Evolutionary conservation across 108 stramenopile genomes (phyloP).

Genomic region (Skeletonema potamos): DNA sequence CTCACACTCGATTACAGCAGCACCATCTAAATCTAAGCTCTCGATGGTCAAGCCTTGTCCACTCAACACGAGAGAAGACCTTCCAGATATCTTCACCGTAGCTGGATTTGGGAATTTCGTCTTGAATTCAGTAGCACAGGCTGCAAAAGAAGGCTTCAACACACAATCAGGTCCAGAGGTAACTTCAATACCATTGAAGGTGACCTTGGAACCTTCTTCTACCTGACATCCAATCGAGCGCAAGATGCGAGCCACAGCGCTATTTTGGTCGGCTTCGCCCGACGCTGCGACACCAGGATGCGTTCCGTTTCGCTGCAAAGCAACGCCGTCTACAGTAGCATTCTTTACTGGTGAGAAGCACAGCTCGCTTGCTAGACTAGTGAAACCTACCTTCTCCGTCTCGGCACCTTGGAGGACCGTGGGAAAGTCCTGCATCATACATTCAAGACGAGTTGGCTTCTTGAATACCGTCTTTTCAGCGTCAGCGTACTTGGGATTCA

Average conservation of each 20-base stretch:
- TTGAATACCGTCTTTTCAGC: conserved; percentile 90
- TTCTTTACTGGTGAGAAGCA: conserved; percentile 98
- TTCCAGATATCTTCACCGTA: conserved; percentile 72
- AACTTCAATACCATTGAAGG: conserved; percentile 65
- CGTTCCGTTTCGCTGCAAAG: conserved; percentile 79
- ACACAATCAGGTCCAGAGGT: conserved; percentile 81
- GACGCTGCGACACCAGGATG: conserved; percentile 88
- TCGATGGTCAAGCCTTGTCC: conserved; percentile 80
- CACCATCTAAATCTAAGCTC: conserved; percentile 83
- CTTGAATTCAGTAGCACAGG: conserved; percentile 68
- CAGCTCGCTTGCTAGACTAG: conserved; percentile 79
- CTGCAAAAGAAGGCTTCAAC: conserved; percentile 68
- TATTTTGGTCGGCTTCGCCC: conserved; percentile 93
- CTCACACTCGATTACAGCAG: conserved; percentile 71
- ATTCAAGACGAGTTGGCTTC: conserved; percentile 99
- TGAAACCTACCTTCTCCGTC: conserved; percentile 92
- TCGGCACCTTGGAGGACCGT: conserved; percentile 70
- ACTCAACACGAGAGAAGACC: conserved; percentile 78
- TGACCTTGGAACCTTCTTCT: conserved; percentile 49
- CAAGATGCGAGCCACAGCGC: conserved; percentile 57
- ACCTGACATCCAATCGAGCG: conserved; percentile 72
- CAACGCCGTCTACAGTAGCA: conserved; percentile 82
- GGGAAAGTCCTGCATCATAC: conserved; percentile 99
- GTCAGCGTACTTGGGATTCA: conserved; percentile 99
- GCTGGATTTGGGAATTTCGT: conserved; percentile 67